phyloP scores from a whole-genome alignment of 176 grass and related monocot genomes.

The bread wheat (Triticum aestivum) region DNA sequence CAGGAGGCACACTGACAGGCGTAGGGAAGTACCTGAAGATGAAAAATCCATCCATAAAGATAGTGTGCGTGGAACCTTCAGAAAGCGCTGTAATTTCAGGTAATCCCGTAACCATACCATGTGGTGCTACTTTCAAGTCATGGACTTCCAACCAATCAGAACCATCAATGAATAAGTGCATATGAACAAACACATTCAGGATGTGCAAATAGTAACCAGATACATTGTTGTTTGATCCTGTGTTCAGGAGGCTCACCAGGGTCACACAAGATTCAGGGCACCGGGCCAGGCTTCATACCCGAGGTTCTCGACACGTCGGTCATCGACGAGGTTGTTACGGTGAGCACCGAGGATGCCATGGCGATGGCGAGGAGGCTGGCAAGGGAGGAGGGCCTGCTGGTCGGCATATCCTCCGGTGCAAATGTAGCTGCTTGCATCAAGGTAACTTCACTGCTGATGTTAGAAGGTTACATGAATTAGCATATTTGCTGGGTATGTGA shows the following conservation, averaged over 20 bases:
- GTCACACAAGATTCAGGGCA: constrained; percentile 55
- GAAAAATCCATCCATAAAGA: constrained; percentile 57
- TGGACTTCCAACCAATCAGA: not conserved
- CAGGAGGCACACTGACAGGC: constrained; percentile 75
- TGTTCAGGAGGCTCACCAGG: constrained; percentile 41
- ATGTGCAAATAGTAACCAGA: not conserved
- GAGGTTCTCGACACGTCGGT: constrained; percentile 46
- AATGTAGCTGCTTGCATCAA: constrained; percentile 61
- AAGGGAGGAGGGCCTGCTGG: constrained; percentile 65
- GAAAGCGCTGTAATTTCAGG: constrained; percentile 76
- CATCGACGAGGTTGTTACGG: constrained; percentile 58
- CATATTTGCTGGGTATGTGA: not conserved
- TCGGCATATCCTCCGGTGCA: constrained; percentile 78
- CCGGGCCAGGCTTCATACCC: constrained; percentile 45
- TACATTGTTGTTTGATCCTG: not conserved
- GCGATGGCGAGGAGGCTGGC: constrained; percentile 56
- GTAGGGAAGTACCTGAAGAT: constrained; percentile 64
- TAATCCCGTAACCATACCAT: not conserved
- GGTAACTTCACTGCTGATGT: constrained; percentile 21
- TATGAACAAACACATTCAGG: not conserved
- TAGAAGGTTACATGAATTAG: not conserved
- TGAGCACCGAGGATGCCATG: constrained; percentile 56
- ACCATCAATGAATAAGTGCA: not conserved
- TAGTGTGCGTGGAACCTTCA: constrained; percentile 69
- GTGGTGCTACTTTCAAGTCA: not conserved